Conservation (phyloP, 2,329 filamentous ascomycete genomes). For the Sarocladium brachiariae region DNA sequence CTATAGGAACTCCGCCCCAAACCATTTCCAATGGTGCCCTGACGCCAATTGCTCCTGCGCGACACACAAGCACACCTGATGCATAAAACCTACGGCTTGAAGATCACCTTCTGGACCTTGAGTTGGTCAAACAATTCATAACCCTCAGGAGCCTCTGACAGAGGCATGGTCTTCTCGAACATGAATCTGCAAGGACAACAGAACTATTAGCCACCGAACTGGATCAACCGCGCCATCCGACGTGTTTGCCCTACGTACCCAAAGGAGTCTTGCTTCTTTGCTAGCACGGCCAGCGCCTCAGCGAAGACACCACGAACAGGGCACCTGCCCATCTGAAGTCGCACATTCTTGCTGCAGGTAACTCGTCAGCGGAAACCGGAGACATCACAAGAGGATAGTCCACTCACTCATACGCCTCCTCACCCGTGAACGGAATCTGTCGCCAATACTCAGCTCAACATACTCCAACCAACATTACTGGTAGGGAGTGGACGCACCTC, state of each 20-base stretch:
- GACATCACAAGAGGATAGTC: not conserved
- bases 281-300: slow-evolving; percentile 57
- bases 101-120: slow-evolving; percentile 69
- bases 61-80: no score
- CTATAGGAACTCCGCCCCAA: not conserved
- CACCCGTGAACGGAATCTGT: slow-evolving; percentile 60
- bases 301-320: slow-evolving; percentile 65
- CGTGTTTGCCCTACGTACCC: slow-evolving; percentile 40
- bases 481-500: slow-evolving; percentile 41
- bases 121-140: slow-evolving; percentile 68
- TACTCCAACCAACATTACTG: no score
- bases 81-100: slow-evolving; percentile 47
- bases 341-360: slow-evolving; percentile 58
- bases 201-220: slow-evolving; percentile 8
- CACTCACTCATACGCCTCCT: slow-evolving; percentile 51
- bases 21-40: no score
- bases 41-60: no score
- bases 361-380: not conserved
- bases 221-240: not conserved
- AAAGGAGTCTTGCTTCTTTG: slow-evolving; percentile 59
- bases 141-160: slow-evolving; percentile 58
- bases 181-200: slow-evolving; percentile 52
- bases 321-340: slow-evolving; percentile 69
- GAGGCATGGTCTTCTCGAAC: slow-evolving; percentile 68
- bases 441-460: slow-evolving; percentile 16